Evolutionary conservation across 176 grass and related monocot genomes (phyloP).

Genomic region (Oryza officinalis): DNA sequence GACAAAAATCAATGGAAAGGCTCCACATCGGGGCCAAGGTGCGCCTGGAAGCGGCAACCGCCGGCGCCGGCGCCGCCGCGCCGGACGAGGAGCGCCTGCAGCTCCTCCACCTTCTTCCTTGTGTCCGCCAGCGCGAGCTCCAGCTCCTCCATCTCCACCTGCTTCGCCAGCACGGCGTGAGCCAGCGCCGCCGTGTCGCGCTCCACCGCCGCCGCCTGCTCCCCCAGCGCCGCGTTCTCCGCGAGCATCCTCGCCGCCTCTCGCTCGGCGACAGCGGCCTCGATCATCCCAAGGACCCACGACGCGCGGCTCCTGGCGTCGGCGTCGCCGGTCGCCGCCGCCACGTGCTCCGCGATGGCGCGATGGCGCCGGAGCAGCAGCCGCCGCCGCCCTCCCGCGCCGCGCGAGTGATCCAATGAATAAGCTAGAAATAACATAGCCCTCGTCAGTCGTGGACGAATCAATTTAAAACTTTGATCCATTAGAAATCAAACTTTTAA

Average conservation of each 20-base stretch:
- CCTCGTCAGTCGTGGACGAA: too few relatives aligned
- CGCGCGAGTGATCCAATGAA: neutral
- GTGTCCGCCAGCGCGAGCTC: neutral
- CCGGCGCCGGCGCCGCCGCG: too few relatives aligned
- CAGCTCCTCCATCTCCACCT: neutral
- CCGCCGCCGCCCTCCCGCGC: neutral
- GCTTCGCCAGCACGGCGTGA: neutral
- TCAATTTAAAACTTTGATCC: neutral
- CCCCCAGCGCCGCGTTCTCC: neutral
- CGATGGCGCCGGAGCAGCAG: too few relatives aligned
- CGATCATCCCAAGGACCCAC: constrained; percentile 1
- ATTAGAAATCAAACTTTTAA: neutral
- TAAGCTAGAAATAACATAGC: too few relatives aligned
- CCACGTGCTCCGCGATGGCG: too few relatives aligned
- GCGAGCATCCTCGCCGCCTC: neutral
- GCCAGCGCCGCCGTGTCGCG: neutral
- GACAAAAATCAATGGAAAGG: neutral
- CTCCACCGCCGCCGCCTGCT: neutral
- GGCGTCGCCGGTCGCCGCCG: neutral
- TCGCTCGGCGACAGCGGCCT: neutral
- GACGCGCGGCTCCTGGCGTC: constrained; percentile 15
- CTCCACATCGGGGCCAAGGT: neutral
- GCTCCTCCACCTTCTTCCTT: constrained; percentile 21
- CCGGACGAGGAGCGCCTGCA: constrained; percentile 17
- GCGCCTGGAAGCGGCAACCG: neutral